These are phyloP conservation scores for Clitopilus hobsonii DNA, from an alignment of 768 basidiomycete species.

Conservation along the genomic window DNA sequence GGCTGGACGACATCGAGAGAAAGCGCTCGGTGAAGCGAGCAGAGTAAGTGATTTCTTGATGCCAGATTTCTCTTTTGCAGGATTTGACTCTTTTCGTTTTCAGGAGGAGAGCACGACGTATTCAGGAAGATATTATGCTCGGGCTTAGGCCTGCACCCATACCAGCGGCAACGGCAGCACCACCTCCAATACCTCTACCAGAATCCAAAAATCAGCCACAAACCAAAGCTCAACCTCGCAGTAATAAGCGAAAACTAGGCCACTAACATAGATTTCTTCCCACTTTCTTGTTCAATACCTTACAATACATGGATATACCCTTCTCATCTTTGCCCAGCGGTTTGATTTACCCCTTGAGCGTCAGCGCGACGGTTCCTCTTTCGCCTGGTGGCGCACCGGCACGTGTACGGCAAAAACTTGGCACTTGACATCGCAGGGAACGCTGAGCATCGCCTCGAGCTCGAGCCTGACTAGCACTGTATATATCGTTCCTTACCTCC, in stretches of 20 bases:
- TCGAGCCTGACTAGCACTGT: too few relatives aligned
- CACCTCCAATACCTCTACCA: too few relatives aligned
- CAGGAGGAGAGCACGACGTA: neutral
- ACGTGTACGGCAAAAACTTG: neutral
- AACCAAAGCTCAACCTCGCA: neutral
- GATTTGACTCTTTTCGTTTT: neutral
- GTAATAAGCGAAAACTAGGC: neutral
- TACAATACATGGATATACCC: too few relatives aligned
- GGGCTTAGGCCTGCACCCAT: neutral
- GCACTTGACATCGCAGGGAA: neutral
- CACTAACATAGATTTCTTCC: neutral
- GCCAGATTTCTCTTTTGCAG: neutral
- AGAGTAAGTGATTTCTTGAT: constrained; percentile 2
- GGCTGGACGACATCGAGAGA: neutral
- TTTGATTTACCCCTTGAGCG: too few relatives aligned
- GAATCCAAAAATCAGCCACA: too few relatives aligned
- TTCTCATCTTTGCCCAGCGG: too few relatives aligned
- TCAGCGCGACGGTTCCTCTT: neutral
- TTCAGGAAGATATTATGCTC: too few relatives aligned
- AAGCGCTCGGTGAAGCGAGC: neutral
- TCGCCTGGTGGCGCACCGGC: neutral
- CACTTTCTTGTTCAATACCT: neutral
- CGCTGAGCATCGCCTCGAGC: neutral
- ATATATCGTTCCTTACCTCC: neutral
- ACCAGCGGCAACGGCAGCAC: neutral